Evolutionary conservation across 2,329 filamentous ascomycete species (phyloP), one percentile per base, ranked within the genome.

Genomic region (Podosphaera xanthii): DNA sequence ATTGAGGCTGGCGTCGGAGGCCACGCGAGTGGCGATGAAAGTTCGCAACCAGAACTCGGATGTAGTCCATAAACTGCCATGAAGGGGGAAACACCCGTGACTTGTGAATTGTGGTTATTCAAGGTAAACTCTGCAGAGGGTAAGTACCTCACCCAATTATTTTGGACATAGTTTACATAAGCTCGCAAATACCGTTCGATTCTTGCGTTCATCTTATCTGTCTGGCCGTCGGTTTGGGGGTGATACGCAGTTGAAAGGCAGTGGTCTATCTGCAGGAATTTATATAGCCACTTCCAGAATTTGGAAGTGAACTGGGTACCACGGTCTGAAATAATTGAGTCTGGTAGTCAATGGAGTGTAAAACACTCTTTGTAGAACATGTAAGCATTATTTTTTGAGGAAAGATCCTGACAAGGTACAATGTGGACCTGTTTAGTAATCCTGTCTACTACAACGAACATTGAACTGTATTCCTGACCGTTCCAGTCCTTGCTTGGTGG

Each of bases 161-260:
- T 35, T 31, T 62, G 12, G 5, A 54, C 22, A 46, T 59, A 52
- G 30, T 62, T 62, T 2, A 61, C 35, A 58, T 62, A 62, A n/a
- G 30, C 54, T 10, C 46, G 1, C 5, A 62, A 31, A 10, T 62
- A 61, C 9, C 12, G 2, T 35, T 62, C 44, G 2, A 62, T 9
- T 30, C 36, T 22, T 22, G 22, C 22, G 22, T 22, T 22, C 22
- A 22, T 22, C 22, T 1, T 22, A 22, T 22, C 22, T 22, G 22
- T 22, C 22, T 22, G 1, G 22, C 22, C 22, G 22, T 22, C 22
- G 22, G 22, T 22, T 22, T 22, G 22, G 22, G 22, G 22, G 22
- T 22, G 22, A 22, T 22, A 22, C 22, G 22, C 22, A 22, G 22
- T 22, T 22, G 22, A 22, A 22, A 22, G 22, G 22, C 22, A 22